phyloP scores from a whole-genome alignment of 495 filamentous ascomycete genomes.

The Neurospora tetrasperma region DNA sequence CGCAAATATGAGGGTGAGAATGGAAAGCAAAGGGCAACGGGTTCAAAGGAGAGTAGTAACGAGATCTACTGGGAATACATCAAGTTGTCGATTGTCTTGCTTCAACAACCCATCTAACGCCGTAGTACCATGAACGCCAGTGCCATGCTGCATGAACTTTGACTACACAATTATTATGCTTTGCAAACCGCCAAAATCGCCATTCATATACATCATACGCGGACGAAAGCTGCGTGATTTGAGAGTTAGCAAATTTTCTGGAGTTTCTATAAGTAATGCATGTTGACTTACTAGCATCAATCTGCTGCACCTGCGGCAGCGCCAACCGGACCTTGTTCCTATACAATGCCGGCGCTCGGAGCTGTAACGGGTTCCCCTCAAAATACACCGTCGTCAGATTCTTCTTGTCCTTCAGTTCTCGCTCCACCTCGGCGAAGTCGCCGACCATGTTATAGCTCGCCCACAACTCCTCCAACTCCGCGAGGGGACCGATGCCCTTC shows the following conservation, averaged over 20 bases:
- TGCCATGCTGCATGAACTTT: conserved; percentile 4
- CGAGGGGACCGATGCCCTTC: conserved; percentile 56
- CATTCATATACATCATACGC: neutral
- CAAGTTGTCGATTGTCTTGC: neutral
- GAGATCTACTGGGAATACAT: neutral
- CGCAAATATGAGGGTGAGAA: neutral
- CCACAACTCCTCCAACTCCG: conserved; percentile 82
- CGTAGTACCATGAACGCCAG: neutral
- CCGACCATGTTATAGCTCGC: conserved; percentile 77
- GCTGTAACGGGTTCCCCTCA: conserved; percentile 88
- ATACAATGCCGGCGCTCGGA: conserved; percentile 63
- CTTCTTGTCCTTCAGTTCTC: conserved; percentile 65
- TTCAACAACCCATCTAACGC: neutral
- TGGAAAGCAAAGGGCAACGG: neutral
- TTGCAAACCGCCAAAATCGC: neutral
- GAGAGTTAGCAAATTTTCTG: conserved; percentile 22
- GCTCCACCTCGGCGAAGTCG: conserved; percentile 76
- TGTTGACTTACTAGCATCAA: conserved; percentile 83
- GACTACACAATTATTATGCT: neutral
- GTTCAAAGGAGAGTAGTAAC: neutral
- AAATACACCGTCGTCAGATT: conserved; percentile 89
- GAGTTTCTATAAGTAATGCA: neutral
- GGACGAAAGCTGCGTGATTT: conserved; percentile 30
- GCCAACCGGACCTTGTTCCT: conserved; percentile 86
- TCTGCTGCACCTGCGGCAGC: conserved; percentile 78